Evolutionary conservation across 257 asterid species (phyloP), one percentile per base, ranked within the genome.

Genomic region (Capsicum pubescens): DNA sequence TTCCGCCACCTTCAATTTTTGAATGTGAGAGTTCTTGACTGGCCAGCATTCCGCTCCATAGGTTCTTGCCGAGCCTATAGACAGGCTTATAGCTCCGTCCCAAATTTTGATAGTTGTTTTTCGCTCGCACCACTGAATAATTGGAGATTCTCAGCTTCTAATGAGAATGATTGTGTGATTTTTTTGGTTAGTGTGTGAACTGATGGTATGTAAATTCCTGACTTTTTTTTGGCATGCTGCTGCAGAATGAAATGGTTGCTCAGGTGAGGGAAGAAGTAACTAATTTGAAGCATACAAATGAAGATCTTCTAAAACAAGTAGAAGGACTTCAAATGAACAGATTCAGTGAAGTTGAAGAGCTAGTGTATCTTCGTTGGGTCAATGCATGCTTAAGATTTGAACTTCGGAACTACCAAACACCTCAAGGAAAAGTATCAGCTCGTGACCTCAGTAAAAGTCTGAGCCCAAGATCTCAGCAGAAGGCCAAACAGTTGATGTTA

Each of bases 291-390:
- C 98, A 92, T 76, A 84, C 93, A 48, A 97, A 95, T 32, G 99
- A 95, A 82, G 98, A 95, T 86, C 97, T 97, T 5, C 89, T 87
- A 21, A 97, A 93, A 87, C 99, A 95, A 89, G 98, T 97, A 17
- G 99, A 97, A 89, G 98, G 98, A 42, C 98, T 97, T 84, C 99
- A 97, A 84, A 93, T 93, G 96, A 97, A 95, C 85, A 90, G 99
- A 80, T 97, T 97, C 88, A 92, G 97, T 58, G 99, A 97, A 89
- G 99, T 97, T 3, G 98, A 97, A 88, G 99, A 97, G 90, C 93
- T 97, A 9, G 99, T 97, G 7, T 97, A 97, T 81, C 98, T 97
- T 82, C 99, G 99, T 80, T 97, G 99, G 99, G 97, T 97, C 46
- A 97, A 97, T 9, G 97, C 99, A 0, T 95, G 99, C 82, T 90